Percentiles rank a stretch among this genome's conserved stretches.
These are phyloP conservation scores for Ascoidea asiatica DNA, from an alignment of 805 yeast species.

Conservation along the genomic window DNA sequence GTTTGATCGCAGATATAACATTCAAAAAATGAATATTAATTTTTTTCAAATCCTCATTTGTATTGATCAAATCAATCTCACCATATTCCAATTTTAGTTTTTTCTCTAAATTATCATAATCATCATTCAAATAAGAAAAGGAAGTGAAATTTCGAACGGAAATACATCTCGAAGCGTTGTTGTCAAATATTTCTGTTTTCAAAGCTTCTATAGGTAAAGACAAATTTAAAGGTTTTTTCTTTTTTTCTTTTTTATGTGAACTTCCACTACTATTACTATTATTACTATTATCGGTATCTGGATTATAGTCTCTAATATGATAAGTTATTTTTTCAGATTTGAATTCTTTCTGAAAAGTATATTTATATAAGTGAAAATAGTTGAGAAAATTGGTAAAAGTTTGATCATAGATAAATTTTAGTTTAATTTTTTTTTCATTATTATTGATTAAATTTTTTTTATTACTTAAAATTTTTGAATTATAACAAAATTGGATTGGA, in stretches of 20 bases:
- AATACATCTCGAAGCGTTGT: constrained; percentile 8
- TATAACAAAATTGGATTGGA: constrained; percentile 9
- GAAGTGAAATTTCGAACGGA: constrained; percentile 6
- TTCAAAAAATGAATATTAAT: constrained; percentile 9
- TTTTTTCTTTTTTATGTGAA: not conserved
- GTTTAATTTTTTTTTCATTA: constrained; percentile 4
- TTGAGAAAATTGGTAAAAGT: constrained; percentile 8
- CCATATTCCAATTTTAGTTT: constrained; percentile 7
- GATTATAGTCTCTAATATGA: constrained; percentile 4
- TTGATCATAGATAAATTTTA: constrained; percentile 8
- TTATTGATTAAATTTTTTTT: not conserved
- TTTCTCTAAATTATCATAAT: constrained; percentile 10
- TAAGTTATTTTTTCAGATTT: constrained; percentile 7
- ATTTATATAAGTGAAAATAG: constrained; percentile 7
- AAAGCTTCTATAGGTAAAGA: not conserved
- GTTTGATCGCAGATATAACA: constrained; percentile 5
- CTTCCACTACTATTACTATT: no score
- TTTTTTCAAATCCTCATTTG: constrained; percentile 8
- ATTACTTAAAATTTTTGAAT: not conserved
- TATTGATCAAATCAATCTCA: constrained; percentile 9
- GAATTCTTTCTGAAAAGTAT: constrained; percentile 8
- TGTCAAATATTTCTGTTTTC: constrained; percentile 4
- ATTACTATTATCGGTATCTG: constrained; percentile 2
- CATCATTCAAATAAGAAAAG: constrained; percentile 8
- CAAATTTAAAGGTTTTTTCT: no score